Percentiles rank a stretch among this genome's conserved stretches.
phyloP scores from a whole-genome alignment of 768 basidiomycete species.

The Kwoniella dendrophila region DNA sequence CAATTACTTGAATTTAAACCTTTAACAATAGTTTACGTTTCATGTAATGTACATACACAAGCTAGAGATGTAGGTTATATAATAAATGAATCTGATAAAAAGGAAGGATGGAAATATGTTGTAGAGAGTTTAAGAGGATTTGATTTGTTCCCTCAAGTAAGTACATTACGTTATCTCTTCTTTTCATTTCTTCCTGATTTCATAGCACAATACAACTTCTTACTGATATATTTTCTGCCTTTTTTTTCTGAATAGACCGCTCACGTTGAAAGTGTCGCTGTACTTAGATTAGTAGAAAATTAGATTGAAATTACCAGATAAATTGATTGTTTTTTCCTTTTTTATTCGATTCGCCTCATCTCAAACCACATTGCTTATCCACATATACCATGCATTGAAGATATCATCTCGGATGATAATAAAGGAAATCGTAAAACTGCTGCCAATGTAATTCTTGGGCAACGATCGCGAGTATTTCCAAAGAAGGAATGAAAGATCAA shows the following conservation, averaged over 20 bases:
- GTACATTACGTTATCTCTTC: conserved; percentile 8
- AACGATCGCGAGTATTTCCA: too few species aligned
- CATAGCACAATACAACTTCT: background rate
- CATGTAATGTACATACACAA: conserved; percentile 87
- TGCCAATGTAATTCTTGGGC: too few species aligned
- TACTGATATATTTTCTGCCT: background rate
- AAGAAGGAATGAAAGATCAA: too few species aligned
- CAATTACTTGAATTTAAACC: conserved; percentile 75
- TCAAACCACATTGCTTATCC: background rate
- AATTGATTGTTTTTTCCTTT: background rate
- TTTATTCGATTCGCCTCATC: background rate
- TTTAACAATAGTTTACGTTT: conserved; percentile 79
- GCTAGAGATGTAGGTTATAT: conserved; percentile 77
- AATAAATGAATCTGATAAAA: conserved; percentile 57
- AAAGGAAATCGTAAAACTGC: too few species aligned
- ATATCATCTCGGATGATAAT: background rate
- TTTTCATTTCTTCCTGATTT: background rate
- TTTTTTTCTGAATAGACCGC: conserved; percentile 15
- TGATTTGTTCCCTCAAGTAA: conserved; percentile 84
- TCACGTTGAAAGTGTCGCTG: conserved; percentile 78
- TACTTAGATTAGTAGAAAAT: conserved; percentile 35
- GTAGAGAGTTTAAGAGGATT: conserved; percentile 84
- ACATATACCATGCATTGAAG: background rate
- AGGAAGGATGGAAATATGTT: conserved; percentile 63
- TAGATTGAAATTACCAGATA: background rate